Evolutionary conservation across 148 eudicot genomes (phyloP).

Genomic region (Rhododendron vialii): DNA sequence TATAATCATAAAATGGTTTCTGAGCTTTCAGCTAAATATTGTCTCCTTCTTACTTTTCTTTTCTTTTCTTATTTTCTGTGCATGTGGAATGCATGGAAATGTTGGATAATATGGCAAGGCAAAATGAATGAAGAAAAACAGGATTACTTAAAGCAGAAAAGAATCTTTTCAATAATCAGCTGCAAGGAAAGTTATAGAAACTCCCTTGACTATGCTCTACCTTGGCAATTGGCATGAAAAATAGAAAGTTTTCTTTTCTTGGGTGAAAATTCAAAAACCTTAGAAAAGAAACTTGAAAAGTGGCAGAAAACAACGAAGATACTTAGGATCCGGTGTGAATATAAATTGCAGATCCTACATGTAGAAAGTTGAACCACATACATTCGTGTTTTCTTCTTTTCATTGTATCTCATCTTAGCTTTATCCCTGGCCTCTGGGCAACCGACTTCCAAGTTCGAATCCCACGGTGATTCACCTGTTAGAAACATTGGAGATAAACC

Average conservation of each 20-base stretch:
- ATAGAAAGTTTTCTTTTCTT: neutral
- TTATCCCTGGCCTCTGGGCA: slow-evolving; percentile 50
- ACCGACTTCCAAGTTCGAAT: slow-evolving; percentile 35
- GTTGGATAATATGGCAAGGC: neutral
- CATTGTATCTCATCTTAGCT: slow-evolving; percentile 71
- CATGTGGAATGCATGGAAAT: neutral
- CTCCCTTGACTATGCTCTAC: neutral
- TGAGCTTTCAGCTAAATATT: neutral
- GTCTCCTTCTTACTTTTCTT: neutral
- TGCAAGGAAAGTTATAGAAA: neutral
- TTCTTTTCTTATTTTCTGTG: neutral
- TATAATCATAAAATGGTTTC: neutral
- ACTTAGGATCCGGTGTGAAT: neutral
- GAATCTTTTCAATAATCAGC: neutral
- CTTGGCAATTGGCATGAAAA: neutral
- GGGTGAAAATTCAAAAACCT: neutral
- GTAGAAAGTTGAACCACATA: slow-evolving; percentile 15
- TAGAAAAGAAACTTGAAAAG: neutral
- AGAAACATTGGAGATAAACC: slow-evolving; percentile 44
- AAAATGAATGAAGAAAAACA: neutral
- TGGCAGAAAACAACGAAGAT: neutral
- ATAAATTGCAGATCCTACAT: neutral
- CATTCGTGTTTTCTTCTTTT: slow-evolving; percentile 63
- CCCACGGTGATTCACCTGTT: slow-evolving; percentile 48
- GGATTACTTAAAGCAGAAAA: neutral